phyloP scores from a whole-genome alignment of 257 asterid species.

The Gardenia jasminoides region DNA sequence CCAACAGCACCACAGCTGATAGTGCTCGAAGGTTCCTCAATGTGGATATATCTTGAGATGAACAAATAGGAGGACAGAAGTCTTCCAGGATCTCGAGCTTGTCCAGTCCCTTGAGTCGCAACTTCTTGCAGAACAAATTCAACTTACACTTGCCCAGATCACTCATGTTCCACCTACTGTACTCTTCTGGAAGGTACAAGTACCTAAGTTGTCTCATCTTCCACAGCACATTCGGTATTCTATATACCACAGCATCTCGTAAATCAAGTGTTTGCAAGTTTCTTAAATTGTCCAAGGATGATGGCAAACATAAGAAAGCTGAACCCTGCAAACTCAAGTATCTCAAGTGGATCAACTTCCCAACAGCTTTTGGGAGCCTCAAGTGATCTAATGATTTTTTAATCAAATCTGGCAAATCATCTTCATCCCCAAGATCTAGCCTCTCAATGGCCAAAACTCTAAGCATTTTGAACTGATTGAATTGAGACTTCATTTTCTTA shows the following conservation, averaged over 20 bases:
- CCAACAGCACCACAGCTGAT: too few species aligned
- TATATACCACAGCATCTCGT: accelerated
- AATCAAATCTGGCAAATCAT: too few species aligned
- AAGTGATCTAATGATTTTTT: neutral
- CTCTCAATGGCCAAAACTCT: neutral
- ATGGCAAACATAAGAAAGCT: neutral
- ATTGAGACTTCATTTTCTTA: neutral
- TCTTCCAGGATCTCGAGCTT: too few species aligned
- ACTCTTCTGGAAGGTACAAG: too few species aligned
- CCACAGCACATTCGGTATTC: conserved; percentile 5
- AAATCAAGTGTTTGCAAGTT: conserved; percentile 24
- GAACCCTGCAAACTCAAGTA: conserved; percentile 13
- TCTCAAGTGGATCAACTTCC: conserved; percentile 19
- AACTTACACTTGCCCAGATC: neutral
- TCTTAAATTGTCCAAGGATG: conserved; percentile 13
- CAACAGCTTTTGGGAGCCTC: conserved; percentile 4
- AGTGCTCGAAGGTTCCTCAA: too few species aligned
- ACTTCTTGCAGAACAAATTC: too few species aligned
- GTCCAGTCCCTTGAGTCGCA: too few species aligned
- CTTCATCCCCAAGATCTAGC: too few species aligned
- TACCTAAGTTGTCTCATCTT: conserved; percentile 15
- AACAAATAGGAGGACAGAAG: too few species aligned
- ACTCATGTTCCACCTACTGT: too few species aligned
- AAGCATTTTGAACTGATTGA: conserved; percentile 3
- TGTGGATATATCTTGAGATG: too few species aligned